These are phyloP conservation scores for Xylariales sp. DNA, from an alignment of 2,329 filamentous ascomycete genomes.

Conservation along the genomic window DNA sequence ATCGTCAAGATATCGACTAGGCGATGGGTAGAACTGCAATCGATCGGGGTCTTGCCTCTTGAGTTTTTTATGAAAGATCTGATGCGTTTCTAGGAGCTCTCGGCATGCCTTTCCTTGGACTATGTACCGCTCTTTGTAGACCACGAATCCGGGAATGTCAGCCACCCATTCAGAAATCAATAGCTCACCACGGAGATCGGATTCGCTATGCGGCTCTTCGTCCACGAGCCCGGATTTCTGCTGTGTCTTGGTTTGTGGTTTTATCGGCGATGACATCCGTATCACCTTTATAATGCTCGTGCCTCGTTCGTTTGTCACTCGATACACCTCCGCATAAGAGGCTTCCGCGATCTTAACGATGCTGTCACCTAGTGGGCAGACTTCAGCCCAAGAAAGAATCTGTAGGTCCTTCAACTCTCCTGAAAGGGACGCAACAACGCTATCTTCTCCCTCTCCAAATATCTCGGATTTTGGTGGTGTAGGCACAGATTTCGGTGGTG, in stretches of 20 bases:
- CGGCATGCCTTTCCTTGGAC: conserved; percentile 67
- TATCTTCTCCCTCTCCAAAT: conserved; percentile 10
- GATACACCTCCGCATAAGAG: conserved; percentile 74
- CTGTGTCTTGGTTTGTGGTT: conserved; percentile 67
- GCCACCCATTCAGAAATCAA: conserved; percentile 73
- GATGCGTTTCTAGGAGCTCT: conserved; percentile 69
- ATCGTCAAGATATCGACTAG: conserved; percentile 67
- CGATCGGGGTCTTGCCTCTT: conserved; percentile 67
- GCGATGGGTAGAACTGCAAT: conserved; percentile 71
- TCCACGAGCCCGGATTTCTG: conserved; percentile 66
- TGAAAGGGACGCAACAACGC: conserved; percentile 1
- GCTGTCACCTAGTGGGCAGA: conserved; percentile 63
- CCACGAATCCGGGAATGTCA: conserved; percentile 72
- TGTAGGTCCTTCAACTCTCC: conserved; percentile 51
- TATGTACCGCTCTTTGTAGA: conserved; percentile 73
- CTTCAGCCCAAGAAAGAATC: conserved; percentile 66
- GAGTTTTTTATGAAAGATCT: conserved; percentile 64
- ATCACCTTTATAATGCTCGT: conserved; percentile 75
- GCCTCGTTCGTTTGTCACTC: conserved; percentile 67
- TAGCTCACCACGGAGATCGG: conserved; percentile 68
- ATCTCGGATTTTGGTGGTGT: conserved; percentile 29
- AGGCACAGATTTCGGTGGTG: conserved; percentile 25
- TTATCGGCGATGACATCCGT: conserved; percentile 68
- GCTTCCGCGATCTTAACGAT: conserved; percentile 75
- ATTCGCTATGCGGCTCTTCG: conserved; percentile 66